Evolutionary conservation across 1,139 yeast species (phyloP).

Genomic region (Debaryomyces singareniensis): DNA sequence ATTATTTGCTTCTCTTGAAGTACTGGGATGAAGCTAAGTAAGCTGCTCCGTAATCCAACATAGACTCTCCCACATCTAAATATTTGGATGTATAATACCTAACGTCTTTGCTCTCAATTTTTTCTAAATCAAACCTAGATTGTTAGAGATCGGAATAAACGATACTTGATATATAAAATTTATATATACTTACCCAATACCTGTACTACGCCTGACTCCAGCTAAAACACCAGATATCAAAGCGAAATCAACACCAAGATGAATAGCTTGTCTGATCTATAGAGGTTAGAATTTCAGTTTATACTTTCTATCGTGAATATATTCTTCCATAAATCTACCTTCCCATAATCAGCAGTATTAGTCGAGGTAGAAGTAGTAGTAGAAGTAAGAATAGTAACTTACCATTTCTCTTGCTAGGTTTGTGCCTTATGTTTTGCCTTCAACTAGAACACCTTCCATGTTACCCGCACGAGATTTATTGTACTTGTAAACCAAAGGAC

Average conservation of each 20-base stretch:
- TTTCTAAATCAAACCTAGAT: slow-evolving; percentile 27
- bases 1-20: slow-evolving; percentile 46
- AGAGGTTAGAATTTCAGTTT: not conserved
- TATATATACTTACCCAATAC: slow-evolving; percentile 51
- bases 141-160: too few species aligned
- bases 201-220: slow-evolving; percentile 84
- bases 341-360: too few species aligned
- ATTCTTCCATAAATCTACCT: not conserved
- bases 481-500: too few species aligned
- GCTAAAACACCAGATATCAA: slow-evolving; percentile 80
- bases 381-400: too few species aligned
- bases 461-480: too few species aligned
- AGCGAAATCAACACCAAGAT: slow-evolving; percentile 66
- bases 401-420: too few species aligned
- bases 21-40: slow-evolving; percentile 67
- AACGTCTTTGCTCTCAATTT: slow-evolving; percentile 39
- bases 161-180: too few species aligned
- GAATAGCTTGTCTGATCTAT: slow-evolving; percentile 57
- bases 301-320: not conserved
- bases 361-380: too few species aligned
- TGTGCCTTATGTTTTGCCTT: too few species aligned
- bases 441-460: too few species aligned
- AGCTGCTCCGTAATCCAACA: slow-evolving; percentile 69
- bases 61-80: slow-evolving; percentile 78
- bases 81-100: slow-evolving; percentile 59